These are phyloP conservation scores for Ascochyta pisi DNA, from an alignment of 2,329 filamentous ascomycete species.

Conservation along the genomic window DNA sequence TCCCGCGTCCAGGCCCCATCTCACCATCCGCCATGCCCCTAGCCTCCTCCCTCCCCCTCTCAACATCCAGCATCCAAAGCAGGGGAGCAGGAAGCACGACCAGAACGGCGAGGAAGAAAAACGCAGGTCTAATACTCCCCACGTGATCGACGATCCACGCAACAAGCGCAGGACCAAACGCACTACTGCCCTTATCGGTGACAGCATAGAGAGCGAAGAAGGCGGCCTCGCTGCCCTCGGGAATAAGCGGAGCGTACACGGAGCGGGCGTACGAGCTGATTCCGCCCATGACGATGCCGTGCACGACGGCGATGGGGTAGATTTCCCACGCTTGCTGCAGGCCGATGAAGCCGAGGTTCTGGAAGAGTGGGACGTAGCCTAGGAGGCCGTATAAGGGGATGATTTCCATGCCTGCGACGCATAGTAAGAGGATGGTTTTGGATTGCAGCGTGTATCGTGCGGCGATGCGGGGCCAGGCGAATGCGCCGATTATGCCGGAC, in stretches of 20 bases:
- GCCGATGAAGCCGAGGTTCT: slow-evolving; percentile 74
- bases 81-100: slow-evolving; percentile 80
- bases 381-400: slow-evolving; percentile 88
- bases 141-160: slow-evolving; percentile 80
- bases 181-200: slow-evolving; percentile 90
- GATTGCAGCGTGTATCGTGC: slow-evolving; percentile 70
- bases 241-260: slow-evolving; percentile 87
- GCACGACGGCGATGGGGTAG: slow-evolving; percentile 83
- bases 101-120: slow-evolving; percentile 82
- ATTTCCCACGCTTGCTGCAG: slow-evolving; percentile 92
- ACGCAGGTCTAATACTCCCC: slow-evolving; percentile 63
- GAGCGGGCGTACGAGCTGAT: slow-evolving; percentile 88
- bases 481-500: slow-evolving; percentile 83
- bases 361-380: slow-evolving; percentile 80
- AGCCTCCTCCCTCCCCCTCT: slow-evolving; percentile 55
- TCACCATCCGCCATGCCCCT: slow-evolving; percentile 30
- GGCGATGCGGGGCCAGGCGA: slow-evolving; percentile 83
- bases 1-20: slow-evolving; percentile 18
- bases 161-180: slow-evolving; percentile 90
- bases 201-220: slow-evolving; percentile 96
- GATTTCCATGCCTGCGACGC: slow-evolving; percentile 83
- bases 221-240: slow-evolving; percentile 87
- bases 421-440: slow-evolving; percentile 83
- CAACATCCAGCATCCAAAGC: slow-evolving; percentile 80
- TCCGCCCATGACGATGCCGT: slow-evolving; percentile 88